Evolutionary conservation across 2,329 filamentous ascomycete species (phyloP), one percentile per base, ranked within the genome.

Genomic region (Colletotrichum magnum): DNA sequence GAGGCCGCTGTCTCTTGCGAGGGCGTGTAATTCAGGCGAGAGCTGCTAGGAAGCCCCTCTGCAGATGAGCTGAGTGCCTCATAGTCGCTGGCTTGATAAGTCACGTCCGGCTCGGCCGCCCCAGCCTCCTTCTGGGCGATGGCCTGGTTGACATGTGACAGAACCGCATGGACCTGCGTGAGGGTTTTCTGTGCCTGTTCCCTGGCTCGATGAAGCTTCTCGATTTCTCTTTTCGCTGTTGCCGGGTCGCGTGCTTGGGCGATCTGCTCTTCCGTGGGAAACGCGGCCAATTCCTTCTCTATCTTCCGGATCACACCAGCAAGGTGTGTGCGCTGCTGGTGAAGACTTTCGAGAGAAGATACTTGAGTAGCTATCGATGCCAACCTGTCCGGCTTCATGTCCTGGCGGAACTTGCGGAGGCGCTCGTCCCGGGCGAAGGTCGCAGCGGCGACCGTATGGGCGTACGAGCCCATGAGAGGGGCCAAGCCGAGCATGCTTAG

Each of bases 391-490:
- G 48, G 58, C 32, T 64, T 64, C 47, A 70, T 63, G 36, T 70
- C 68, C 28, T 64, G 36, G 39, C 68, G 58, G 21, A 68, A 68
- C 28, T 70, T 24, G 13, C 15, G 36, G 16, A 70, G 64, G n/a
- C 68, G 68, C 13, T 58, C 39, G 41, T 70, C 68, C 10, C 64
- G 57, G 6, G 41, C 21, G 16, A 48, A 32, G 9, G 52, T 58
- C 13, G 32, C 21, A 6, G 63, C 43, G 39, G 58, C 45, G 15
- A 64, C 64, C 1, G 48, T 32, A 6, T 76, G 73, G 39, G 77
- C 73, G 21, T 78, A 72, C 2, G 77, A 80, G 53, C 68, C 63
- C 41, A 81, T 75, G 21, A 82, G 70, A 12, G 79, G 50, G 7
- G 72, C 62, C 24, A 75, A 63, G 1, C 73, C 71, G 45, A 82